Evolutionary conservation across 106 monocot genomes (phyloP), one percentile per base, ranked within the genome.

Genomic region (Dendrobium officinale): DNA sequence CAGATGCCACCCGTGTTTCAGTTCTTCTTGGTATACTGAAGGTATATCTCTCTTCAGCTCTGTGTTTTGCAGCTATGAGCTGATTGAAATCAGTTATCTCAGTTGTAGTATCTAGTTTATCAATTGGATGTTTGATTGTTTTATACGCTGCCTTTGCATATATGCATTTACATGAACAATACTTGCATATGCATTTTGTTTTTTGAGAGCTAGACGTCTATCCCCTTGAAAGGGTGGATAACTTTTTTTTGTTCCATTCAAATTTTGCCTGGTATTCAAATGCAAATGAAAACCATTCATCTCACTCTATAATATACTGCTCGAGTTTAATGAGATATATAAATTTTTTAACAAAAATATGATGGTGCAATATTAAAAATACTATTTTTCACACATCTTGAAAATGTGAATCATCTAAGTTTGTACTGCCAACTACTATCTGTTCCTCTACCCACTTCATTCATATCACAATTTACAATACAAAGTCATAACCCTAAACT

Each of bases 1-100:
- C 97, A 79, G 97, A 98, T 89, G 97, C 97, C 48, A 95, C 92
- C 37, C 90, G 89, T 45, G 97, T 94, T 48, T 98, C 97, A 49
- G 54, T 98, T 84, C 85, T 98, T 86, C 88, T 98, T 79, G 97
- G 97, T 68, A 48, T 86, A 75, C 80, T 94, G 13, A 98, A 98
- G 97, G 92, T 92, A 88, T 15, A 55, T 77, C 15, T 77, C 22
- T 74, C 51, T 61, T 20, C 27, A 24, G 29, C 6, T 24, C 33
- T 49, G 18, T 43, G 18, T 49, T 47, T 27, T 49, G 16, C 55
- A 56, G 40, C 66, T 31, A 74, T 78, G 11, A 48, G 42, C 19
- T 74, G 41, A 74, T 31, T 4, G 15, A 70, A 70, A 70, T 70
- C 70, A 70, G 33, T 37, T 70, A 70, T 70, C 9, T 37, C 33